Base-by-base conservation (phyloP, 345 rosid species). In the Diplotaxis tenuifolia region DNA sequence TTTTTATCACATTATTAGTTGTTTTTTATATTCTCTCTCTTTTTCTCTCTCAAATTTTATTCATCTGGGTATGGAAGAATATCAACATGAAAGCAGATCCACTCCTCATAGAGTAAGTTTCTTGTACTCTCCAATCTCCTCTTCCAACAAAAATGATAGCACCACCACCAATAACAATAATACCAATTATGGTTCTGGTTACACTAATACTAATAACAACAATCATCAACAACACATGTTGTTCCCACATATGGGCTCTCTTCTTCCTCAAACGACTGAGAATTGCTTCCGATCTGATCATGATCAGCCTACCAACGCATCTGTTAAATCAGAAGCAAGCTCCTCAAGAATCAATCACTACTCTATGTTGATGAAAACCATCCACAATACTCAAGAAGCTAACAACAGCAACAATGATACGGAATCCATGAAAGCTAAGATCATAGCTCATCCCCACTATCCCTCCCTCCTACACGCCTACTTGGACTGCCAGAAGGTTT, bases 401-500 rank as follows among this genome's bases (percentile, higher is more conserved):
- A 81, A 83, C 45, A 84, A 79, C 71, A 61, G 78, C 71, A 62
- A 78, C 59, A 65, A 57, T 54, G 72, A 77, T 63, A 84, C 71
- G 0, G 98, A 92, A 65, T 92, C 88, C 47, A 88, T 95, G 72
- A 95, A 95, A 76, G 96, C 98, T 29, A 95, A 95, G 82, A 95
- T 95, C 78, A 82, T 95, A 5, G 86, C 97, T 42, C 99, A 95
- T 68, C 97, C 98, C 68, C 96, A 92, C 72, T 95, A 90, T 75
- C 83, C 96, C 53, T 88, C 82, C 62, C 96, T 95, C 53, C 73
- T 95, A 62, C 88, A 95, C 83, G 98, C 98, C 70, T 92, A 86
- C 89, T 78, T 85, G 91, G 98, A 92, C 78, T 95, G 99, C 80
- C 98, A 92, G 77, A 95, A 95, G 96, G 99, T 90, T 28, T 54